These are phyloP conservation scores for Talaromyces ruber DNA, from an alignment of 495 filamentous ascomycete species.

Conservation along the genomic window DNA sequence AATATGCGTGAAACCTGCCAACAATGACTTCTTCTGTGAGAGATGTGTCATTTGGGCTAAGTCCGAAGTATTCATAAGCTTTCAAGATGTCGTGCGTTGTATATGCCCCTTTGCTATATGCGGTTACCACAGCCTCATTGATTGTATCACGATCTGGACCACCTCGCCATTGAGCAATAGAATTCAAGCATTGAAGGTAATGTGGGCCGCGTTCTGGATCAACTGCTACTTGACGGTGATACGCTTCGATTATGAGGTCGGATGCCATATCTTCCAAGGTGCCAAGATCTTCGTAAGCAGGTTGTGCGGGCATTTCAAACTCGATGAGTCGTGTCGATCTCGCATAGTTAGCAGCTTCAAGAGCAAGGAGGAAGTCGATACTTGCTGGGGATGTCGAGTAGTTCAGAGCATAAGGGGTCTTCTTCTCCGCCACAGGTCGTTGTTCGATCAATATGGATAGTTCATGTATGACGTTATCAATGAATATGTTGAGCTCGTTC, in stretches of 20 bases:
- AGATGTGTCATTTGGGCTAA: conserved; percentile 24
- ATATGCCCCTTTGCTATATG: conserved; percentile 34
- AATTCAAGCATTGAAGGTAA: conserved; percentile 29
- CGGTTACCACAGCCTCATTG: conserved; percentile 25
- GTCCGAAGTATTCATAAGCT: conserved; percentile 47
- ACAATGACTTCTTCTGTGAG: conserved; percentile 50
- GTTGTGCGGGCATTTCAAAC: conserved; percentile 28
- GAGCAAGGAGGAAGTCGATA: conserved; percentile 28
- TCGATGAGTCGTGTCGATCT: conserved; percentile 18
- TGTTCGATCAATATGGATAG: conserved; percentile 35
- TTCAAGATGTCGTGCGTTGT: conserved; percentile 44
- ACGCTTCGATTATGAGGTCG: conserved; percentile 26
- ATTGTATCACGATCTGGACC: conserved; percentile 27
- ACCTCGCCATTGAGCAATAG: conserved; percentile 23
- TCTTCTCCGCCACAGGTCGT: conserved; percentile 36
- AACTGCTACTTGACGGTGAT: conserved; percentile 27
- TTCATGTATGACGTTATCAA: conserved; percentile 50
- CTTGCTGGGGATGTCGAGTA: conserved; percentile 19
- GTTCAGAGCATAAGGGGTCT: conserved; percentile 21
- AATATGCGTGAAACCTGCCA: conserved; percentile 44
- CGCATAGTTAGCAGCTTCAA: conserved; percentile 43
- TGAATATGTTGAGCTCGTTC: conserved; percentile 34
- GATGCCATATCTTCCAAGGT: conserved; percentile 35
- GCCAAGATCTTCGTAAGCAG: conserved; percentile 38
- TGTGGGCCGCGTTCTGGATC: conserved; percentile 20